Conservation (phyloP, 2,329 filamentous ascomycete genomes). For the Penicillium sp. region DNA sequence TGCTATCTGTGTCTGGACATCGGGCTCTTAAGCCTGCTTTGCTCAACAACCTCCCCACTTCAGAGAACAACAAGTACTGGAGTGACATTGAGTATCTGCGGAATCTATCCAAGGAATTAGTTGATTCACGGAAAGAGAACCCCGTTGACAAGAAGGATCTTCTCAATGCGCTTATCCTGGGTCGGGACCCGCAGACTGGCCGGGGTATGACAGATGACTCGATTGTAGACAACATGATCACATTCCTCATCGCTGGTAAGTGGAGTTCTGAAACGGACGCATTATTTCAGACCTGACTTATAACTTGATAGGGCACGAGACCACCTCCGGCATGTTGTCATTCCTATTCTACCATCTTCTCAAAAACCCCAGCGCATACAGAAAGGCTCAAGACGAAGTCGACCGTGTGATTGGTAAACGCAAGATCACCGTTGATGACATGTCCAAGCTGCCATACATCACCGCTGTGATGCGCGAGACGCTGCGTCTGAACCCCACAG, state of each 20-base stretch:
- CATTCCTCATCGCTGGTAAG: conserved; percentile 63
- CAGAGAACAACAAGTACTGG: conserved; percentile 32
- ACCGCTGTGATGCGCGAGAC: conserved; percentile 64
- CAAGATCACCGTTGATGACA: conserved; percentile 58
- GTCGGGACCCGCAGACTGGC: conserved; percentile 65
- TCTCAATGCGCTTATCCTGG: conserved; percentile 66
- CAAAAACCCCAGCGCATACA: conserved; percentile 59
- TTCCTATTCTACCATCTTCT: conserved; percentile 65
- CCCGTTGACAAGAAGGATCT: conserved; percentile 62
- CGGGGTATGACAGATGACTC: conserved; percentile 60
- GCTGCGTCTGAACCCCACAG: conserved; percentile 59
- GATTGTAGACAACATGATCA: conserved; percentile 69
- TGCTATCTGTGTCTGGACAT: conserved; percentile 56
- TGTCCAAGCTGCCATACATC: conserved; percentile 64
- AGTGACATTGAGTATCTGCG: conserved; percentile 45
- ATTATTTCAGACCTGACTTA: not conserved
- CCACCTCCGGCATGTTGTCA: conserved; percentile 64
- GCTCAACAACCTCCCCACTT: conserved; percentile 43
- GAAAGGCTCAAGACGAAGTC: conserved; percentile 65
- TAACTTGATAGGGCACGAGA: conserved; percentile 58
- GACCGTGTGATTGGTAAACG: conserved; percentile 61
- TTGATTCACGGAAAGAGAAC: conserved; percentile 56
- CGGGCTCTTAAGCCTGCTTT: conserved; percentile 50
- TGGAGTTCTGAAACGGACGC: not conserved
- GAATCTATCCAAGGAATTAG: conserved; percentile 57